phyloP scores from a whole-genome alignment of 306 rosid genomes.

The Rubus parviflorus region DNA sequence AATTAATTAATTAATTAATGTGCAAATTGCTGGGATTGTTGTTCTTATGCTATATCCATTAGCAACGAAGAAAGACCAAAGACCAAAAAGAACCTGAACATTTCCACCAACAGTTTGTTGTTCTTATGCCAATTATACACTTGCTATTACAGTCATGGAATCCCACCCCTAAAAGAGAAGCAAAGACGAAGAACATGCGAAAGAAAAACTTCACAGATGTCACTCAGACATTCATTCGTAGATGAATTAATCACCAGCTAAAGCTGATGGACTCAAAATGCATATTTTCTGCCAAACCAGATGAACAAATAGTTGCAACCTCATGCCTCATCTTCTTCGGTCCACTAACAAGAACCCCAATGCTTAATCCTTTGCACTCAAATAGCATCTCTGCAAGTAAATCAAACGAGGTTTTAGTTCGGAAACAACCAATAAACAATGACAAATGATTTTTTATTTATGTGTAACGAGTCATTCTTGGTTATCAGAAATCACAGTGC shows the following conservation, averaged over 20 bases:
- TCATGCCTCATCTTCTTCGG: slow-evolving; percentile 68
- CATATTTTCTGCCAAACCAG: slow-evolving; percentile 48
- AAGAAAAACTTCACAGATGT: neutral
- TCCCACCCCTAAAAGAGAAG: neutral
- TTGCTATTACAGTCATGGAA: neutral
- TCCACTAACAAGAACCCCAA: slow-evolving; percentile 61
- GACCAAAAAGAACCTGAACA: neutral
- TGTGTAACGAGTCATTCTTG: neutral
- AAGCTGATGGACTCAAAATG: slow-evolving; percentile 78
- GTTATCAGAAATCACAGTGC: neutral
- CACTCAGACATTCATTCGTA: neutral
- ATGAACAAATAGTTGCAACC: slow-evolving; percentile 70
- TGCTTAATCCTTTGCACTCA: slow-evolving; percentile 45
- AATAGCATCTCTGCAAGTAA: slow-evolving; percentile 37
- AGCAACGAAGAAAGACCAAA: too few species aligned
- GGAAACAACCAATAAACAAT: neutral
- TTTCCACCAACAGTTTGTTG: neutral
- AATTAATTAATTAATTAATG: too few species aligned
- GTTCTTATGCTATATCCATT: too few species aligned
- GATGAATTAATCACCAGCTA: slow-evolving; percentile 45
- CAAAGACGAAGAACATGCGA: neutral
- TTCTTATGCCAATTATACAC: neutral
- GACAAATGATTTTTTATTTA: neutral
- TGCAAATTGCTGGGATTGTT: too few species aligned
- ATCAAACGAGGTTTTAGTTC: neutral